phyloP scores from a whole-genome alignment of 768 basidiomycete species.

The Dacryopinax primogenitus region DNA sequence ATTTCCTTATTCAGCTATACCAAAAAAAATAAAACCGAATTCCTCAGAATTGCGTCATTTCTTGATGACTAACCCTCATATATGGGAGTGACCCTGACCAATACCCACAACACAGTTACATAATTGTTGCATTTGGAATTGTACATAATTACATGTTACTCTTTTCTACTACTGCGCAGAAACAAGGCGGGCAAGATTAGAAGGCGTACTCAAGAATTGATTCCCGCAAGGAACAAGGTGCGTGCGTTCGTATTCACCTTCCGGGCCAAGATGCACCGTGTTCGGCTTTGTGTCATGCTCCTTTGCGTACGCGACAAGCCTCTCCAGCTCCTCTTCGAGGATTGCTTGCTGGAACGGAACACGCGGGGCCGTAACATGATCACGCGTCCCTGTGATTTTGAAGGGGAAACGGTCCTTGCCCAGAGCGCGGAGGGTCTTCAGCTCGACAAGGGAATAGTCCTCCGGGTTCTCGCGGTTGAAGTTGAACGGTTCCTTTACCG shows the following conservation, averaged over 20 bases:
- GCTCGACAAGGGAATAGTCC: constrained; percentile 41
- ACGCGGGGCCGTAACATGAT: constrained; percentile 37
- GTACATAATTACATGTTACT: neutral
- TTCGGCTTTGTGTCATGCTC: neutral
- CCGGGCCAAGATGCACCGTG: neutral
- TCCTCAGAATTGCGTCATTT: neutral
- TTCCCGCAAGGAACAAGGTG: constrained; percentile 3
- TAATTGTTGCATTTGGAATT: too few species aligned
- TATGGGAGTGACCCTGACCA: too few species aligned
- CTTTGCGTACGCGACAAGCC: neutral
- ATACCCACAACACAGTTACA: too few species aligned
- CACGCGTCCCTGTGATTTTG: constrained; percentile 32
- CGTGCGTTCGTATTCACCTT: neutral
- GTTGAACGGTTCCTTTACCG: constrained; percentile 42
- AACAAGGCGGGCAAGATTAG: neutral
- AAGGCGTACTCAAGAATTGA: neutral
- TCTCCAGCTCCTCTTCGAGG: neutral
- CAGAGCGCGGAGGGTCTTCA: constrained; percentile 43
- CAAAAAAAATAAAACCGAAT: neutral
- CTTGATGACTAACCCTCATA: constrained; percentile 7
- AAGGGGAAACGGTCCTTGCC: constrained; percentile 38
- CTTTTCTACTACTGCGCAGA: neutral
- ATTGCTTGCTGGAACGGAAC: constrained; percentile 24
- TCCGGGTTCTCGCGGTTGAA: constrained; percentile 35
- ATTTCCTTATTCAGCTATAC: neutral